These are phyloP conservation scores for Kluyveromyces sp. DNA, from an alignment of 1,139 yeast species.

Conservation along the genomic window DNA sequence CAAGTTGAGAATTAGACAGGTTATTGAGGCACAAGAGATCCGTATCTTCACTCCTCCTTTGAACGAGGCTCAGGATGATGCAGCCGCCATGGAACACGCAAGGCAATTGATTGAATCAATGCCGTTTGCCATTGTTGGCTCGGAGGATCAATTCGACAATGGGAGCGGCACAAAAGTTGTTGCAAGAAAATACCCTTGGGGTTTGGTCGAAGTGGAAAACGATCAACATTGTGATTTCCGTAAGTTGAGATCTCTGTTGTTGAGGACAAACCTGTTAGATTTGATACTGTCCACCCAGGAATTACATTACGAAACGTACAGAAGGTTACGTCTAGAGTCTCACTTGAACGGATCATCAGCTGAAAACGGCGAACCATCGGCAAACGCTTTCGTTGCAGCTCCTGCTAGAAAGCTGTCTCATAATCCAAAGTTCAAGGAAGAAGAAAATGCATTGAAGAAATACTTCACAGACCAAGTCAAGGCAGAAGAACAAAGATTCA, in stretches of 20 bases:
- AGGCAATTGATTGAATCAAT: slow-evolving; percentile 78
- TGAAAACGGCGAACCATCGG: slow-evolving; percentile 16
- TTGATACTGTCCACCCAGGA: slow-evolving; percentile 85
- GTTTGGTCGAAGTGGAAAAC: slow-evolving; percentile 93
- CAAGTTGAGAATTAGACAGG: slow-evolving; percentile 82
- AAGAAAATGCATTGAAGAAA: slow-evolving; percentile 88
- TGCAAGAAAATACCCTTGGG: slow-evolving; percentile 97
- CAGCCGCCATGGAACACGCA: slow-evolving; percentile 72
- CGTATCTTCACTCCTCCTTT: slow-evolving; percentile 81
- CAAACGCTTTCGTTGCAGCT: slow-evolving; percentile 35
- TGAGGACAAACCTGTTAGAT: slow-evolving; percentile 93
- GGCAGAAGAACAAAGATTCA: slow-evolving; percentile 92
- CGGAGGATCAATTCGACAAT: slow-evolving; percentile 77
- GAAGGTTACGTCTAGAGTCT: slow-evolving; percentile 70
- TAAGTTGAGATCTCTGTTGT: slow-evolving; percentile 76
- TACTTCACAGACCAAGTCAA: slow-evolving; percentile 97
- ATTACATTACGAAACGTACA: slow-evolving; percentile 81
- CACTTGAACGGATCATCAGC: slow-evolving; percentile 3
- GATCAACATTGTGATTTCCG: slow-evolving; percentile 94
- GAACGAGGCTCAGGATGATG: slow-evolving; percentile 51
- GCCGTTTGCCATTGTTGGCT: slow-evolving; percentile 93
- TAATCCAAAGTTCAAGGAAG: slow-evolving; percentile 92
- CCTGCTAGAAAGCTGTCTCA: slow-evolving; percentile 42
- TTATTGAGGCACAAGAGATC: slow-evolving; percentile 87
- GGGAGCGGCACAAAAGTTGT: slow-evolving; percentile 69